These are phyloP conservation scores for Magnolia sinica DNA, from an alignment of 164 flowering plant species.

Conservation along the genomic window DNA sequence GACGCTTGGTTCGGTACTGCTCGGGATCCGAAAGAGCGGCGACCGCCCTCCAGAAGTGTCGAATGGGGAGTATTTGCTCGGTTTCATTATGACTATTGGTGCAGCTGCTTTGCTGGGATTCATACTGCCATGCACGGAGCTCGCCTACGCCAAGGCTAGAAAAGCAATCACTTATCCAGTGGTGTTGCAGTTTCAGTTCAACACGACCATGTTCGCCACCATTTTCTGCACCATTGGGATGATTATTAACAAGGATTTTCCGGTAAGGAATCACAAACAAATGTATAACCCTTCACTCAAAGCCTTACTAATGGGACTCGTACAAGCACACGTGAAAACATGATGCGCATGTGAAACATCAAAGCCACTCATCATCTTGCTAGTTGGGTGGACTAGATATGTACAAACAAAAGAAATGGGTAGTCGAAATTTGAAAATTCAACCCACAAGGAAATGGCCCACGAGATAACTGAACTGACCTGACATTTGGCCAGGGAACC, in stretches of 20 bases:
- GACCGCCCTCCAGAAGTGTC: constrained; percentile 15
- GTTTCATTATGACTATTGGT: constrained; percentile 13
- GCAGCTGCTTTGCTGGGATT: constrained; percentile 16
- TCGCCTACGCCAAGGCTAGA: constrained; percentile 11
- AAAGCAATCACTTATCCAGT: constrained; percentile 8
- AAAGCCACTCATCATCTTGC: too few species aligned
- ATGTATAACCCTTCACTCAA: background rate
- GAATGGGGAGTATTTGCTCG: constrained; percentile 11
- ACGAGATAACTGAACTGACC: too few species aligned
- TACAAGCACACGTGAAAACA: too few species aligned
- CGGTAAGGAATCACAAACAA: constrained; percentile 3
- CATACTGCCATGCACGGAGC: constrained; percentile 13
- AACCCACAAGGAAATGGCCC: too few species aligned
- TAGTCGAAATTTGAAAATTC: too few species aligned
- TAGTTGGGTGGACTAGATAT: too few species aligned
- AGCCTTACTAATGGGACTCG: too few species aligned
- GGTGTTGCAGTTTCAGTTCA: constrained; percentile 20
- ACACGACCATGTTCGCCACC: constrained; percentile 11
- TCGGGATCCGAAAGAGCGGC: constrained; percentile 13
- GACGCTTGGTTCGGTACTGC: constrained; percentile 15
- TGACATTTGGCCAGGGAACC: too few species aligned
- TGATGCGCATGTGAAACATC: too few species aligned
- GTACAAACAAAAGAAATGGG: too few species aligned
- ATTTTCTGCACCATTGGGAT: constrained; percentile 21
- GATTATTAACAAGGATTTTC: constrained; percentile 20